These are phyloP conservation scores for Hordeum vulgare DNA, from an alignment of 176 grass and related monocot genomes.

Conservation along the genomic window DNA sequence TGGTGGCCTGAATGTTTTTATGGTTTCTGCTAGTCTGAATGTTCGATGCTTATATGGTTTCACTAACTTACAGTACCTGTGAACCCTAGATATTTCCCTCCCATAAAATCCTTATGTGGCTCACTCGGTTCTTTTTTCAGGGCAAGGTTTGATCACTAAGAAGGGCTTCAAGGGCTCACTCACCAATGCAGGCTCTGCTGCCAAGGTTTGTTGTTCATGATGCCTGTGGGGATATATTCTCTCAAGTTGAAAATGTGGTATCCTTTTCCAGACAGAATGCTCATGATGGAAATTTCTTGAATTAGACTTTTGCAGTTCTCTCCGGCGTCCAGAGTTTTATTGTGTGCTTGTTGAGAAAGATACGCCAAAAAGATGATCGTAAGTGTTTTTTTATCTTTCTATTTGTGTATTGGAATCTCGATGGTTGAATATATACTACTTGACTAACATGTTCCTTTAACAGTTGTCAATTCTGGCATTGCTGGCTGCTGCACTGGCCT, in stretches of 20 bases:
- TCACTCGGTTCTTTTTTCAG: constrained; percentile 29
- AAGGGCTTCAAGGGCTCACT: constrained; percentile 88
- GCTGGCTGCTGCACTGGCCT: constrained; percentile 84
- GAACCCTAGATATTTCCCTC: background rate
- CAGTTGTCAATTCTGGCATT: constrained; percentile 76
- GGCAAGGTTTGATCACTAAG: constrained; percentile 77
- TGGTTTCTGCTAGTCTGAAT: background rate
- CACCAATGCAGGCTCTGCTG: constrained; percentile 63
- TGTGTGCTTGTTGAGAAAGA: constrained; percentile 64
- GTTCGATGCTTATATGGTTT: background rate
- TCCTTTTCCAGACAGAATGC: background rate
- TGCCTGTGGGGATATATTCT: background rate
- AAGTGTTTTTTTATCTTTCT: background rate
- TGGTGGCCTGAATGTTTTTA: background rate
- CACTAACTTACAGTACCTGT: background rate
- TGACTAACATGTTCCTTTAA: constrained; percentile 10
- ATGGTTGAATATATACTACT: background rate
- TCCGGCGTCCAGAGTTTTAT: constrained; percentile 85
- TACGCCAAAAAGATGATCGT: constrained; percentile 93
- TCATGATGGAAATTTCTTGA: constrained; percentile 29
- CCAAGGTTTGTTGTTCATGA: constrained; percentile 52
- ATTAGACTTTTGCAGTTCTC: constrained; percentile 90
- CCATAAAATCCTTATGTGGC: constrained; percentile 1
- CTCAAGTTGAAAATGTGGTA: background rate
- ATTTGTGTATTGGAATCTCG: background rate